Evolutionary conservation across 192 early-diverging fungal genomes (phyloP), one percentile per base, ranked within the genome.

Genomic region (Dissophora ornata): DNA sequence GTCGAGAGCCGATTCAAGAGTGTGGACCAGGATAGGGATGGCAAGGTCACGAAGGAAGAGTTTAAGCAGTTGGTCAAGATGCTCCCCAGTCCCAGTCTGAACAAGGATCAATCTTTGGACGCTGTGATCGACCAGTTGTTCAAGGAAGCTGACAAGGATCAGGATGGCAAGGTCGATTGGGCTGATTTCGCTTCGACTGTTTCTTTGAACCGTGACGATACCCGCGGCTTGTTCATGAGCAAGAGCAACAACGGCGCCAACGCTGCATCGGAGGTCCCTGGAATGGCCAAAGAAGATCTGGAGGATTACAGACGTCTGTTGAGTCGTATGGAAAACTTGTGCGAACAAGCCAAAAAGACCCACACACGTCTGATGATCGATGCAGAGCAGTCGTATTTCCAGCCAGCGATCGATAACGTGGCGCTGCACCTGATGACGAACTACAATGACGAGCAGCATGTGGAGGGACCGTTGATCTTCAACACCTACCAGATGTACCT

Each of bases 401-500:
- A 97, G 84, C 87, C 91, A 5, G 92, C 93, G 21, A 94, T 98
- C 73, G 95, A 98, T 81, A 89, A 90, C 56, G 84, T 94, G 10
- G 91, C 91, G 10, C 71, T 94, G 32, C 80, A 83, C 18, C 73
- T 98, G 42, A 86, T 87, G 74, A 71, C 82, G 46, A 81, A 85
- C 65, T 94, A 87, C 83, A 97, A 98, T 82, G 58, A 62, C 48
- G 38, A 53, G 4, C 41, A 62, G 18, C 41, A 80, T 11, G 36
- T 34, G 5, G 69, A 57, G 7, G 75, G 74, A 45, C 92, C 94
- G 8, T 82, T 95, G 19, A 83, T 97, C 40, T 97, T 88, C 88
- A 97, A 97, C 84, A 98, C 97, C 9, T 95, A 94, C 80, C 97
- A 98, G 85, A 95, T 97, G 93, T 98, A 98, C 81, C 86, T 92